Conservation (phyloP, 371 early-diverging fungal species). For the Smittium mucronatum region DNA sequence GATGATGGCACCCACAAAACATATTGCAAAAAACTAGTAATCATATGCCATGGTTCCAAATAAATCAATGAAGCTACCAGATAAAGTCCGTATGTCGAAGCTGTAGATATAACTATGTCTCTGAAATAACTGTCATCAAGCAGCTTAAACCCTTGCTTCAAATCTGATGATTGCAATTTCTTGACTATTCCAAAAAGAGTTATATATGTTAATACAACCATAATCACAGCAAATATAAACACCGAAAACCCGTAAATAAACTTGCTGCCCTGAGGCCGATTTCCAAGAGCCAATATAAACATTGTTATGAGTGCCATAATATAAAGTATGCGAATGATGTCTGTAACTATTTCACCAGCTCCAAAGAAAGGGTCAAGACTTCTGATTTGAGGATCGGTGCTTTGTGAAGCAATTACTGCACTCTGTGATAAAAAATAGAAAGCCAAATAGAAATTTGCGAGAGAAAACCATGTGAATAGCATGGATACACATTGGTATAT, state of each 20-base stretch:
- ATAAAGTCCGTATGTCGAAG: slow-evolving; percentile 78
- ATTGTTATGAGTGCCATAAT: slow-evolving; percentile 55
- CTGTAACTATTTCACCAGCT: slow-evolving; percentile 45
- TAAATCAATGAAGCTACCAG: slow-evolving; percentile 59
- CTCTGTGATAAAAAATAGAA: slow-evolving; percentile 66
- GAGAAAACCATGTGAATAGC: slow-evolving; percentile 63
- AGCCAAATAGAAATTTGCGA: slow-evolving; percentile 72
- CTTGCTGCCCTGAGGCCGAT: slow-evolving; percentile 79
- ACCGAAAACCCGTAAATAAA: slow-evolving; percentile 48
- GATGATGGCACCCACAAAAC: slow-evolving; percentile 70
- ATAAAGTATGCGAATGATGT: slow-evolving; percentile 53
- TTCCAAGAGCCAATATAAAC: slow-evolving; percentile 81
- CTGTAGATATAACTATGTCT: slow-evolving; percentile 61
- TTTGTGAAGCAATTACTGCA: slow-evolving; percentile 31
- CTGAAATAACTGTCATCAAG: slow-evolving; percentile 45
- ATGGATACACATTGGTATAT: slow-evolving; percentile 55
- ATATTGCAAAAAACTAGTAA: slow-evolving; percentile 78
- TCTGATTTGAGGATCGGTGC: slow-evolving; percentile 14
- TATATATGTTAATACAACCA: slow-evolving; percentile 57
- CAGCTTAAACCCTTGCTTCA: slow-evolving; percentile 16
- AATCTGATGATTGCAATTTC: slow-evolving; percentile 35
- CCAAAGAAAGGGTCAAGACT: slow-evolving; percentile 54
- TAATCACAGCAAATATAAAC: slow-evolving; percentile 55
- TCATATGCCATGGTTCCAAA: slow-evolving; percentile 87
- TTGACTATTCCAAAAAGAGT: slow-evolving; percentile 42